These are phyloP conservation scores for Vachellia pachyceras DNA, from an alignment of 306 rosid genomes.

Conservation along the genomic window DNA sequence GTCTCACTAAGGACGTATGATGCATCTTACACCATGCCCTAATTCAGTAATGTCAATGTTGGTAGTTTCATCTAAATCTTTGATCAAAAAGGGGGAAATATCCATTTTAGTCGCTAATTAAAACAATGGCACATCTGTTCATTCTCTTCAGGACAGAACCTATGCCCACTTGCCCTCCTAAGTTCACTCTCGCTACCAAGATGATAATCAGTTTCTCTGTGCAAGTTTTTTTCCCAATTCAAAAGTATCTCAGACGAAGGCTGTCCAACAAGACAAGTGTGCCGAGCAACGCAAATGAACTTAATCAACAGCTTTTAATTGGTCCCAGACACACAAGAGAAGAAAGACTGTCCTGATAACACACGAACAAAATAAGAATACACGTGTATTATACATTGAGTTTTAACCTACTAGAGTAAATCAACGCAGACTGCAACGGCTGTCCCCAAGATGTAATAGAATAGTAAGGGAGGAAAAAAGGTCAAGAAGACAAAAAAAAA, in stretches of 20 bases:
- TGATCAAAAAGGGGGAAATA: background rate
- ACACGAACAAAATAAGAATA: slow-evolving; percentile 9
- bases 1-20: background rate
- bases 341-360: background rate
- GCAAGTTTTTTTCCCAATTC: background rate
- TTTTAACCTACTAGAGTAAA: slow-evolving; percentile 17
- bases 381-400: background rate
- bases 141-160: background rate
- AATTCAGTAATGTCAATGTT: background rate
- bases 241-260: background rate
- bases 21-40: background rate
- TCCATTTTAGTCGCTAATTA: background rate
- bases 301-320: background rate
- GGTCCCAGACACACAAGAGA: background rate
- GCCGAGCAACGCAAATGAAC: background rate
- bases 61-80: background rate
- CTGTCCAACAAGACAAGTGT: slow-evolving; percentile 23
- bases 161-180: slow-evolving; percentile 5
- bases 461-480: background rate
- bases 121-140: background rate
- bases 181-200: background rate
- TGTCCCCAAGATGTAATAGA: background rate
- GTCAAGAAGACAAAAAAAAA: background rate
- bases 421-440: background rate
- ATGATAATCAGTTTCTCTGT: background rate